Evolutionary conservation across 176 grass and related monocot genomes (phyloP).

Genomic region (Zoysia pacifica): DNA sequence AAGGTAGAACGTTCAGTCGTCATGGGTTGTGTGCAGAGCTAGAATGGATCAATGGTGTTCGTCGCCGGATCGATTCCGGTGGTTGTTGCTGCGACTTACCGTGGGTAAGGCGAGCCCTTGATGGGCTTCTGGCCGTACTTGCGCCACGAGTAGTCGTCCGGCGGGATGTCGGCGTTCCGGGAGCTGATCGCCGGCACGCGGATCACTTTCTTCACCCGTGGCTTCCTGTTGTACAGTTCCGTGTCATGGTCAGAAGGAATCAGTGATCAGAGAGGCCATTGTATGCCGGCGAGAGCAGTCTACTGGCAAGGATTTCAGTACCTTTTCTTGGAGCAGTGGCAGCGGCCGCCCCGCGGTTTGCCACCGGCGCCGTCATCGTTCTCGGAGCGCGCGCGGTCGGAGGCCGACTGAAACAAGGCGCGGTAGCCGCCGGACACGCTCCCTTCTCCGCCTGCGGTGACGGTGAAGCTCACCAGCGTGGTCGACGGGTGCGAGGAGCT

Average conservation of each 20-base stretch:
- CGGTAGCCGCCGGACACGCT: slow-evolving; percentile 60
- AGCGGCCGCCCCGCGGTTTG: slow-evolving; percentile 2
- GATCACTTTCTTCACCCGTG: slow-evolving; percentile 43
- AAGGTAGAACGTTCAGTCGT: too few relatives aligned
- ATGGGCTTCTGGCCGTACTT: slow-evolving; percentile 91
- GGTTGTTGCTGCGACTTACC: background rate
- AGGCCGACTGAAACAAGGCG: background rate
- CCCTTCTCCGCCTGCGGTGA: slow-evolving; percentile 59
- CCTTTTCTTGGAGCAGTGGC: slow-evolving; percentile 72
- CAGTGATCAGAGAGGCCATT: background rate
- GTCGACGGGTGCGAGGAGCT: slow-evolving; percentile 50
- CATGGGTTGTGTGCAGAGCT: too few relatives aligned
- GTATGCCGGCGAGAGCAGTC: background rate
- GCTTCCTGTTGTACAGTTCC: slow-evolving; percentile 21
- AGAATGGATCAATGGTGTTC: too few relatives aligned
- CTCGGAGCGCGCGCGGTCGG: slow-evolving; percentile 26
- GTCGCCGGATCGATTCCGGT: too few relatives aligned
- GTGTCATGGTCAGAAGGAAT: background rate
- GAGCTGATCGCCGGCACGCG: slow-evolving; percentile 70
- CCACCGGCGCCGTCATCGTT: background rate
- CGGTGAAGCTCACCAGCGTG: slow-evolving; percentile 24
- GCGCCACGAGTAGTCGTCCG: slow-evolving; percentile 72
- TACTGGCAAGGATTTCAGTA: too few relatives aligned
- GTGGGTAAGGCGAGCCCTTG: slow-evolving; percentile 68
- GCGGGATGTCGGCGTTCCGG: slow-evolving; percentile 56